These are phyloP conservation scores for Coprinopsis marcescibilis DNA, from an alignment of 768 basidiomycete genomes.

Conservation along the genomic window DNA sequence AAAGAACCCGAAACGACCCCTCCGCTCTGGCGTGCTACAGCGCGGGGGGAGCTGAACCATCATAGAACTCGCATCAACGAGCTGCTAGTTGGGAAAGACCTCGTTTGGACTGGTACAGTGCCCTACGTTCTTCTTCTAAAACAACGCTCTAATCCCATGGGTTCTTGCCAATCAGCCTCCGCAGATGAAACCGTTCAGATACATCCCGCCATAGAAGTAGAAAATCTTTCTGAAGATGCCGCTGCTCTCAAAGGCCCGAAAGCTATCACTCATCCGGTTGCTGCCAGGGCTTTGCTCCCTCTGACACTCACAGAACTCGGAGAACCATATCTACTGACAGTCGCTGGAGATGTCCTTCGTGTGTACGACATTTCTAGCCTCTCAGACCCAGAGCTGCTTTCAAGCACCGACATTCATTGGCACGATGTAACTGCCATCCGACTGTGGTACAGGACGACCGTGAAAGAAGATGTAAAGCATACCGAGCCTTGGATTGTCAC, in stretches of 20 bases:
- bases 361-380: conserved; percentile 71
- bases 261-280: conserved; percentile 52
- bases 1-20: conserved; percentile 27
- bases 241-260: conserved; percentile 33
- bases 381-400: conserved; percentile 64
- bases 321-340: conserved; percentile 76
- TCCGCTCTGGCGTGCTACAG: conserved; percentile 45
- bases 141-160: not conserved
- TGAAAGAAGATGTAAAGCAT: conserved; percentile 36
- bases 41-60: conserved; percentile 51
- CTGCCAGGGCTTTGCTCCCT: conserved; percentile 72
- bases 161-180: conserved; percentile 51
- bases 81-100: conserved; percentile 54
- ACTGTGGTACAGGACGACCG: conserved; percentile 57
- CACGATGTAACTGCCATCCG: conserved; percentile 78
- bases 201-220: conserved; percentile 28
- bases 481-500: conserved; percentile 80
- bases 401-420: conserved; percentile 81
- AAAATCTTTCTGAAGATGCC: conserved; percentile 1
- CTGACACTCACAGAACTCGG: conserved; percentile 55
- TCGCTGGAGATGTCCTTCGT: conserved; percentile 77
- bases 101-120: conserved; percentile 82
- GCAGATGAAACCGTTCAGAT: conserved; percentile 81
- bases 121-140: not conserved
- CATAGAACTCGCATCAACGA: conserved; percentile 87